Percentiles rank a stretch among this genome's conserved stretches.
These are phyloP conservation scores for Penicillium rolfsii DNA, from an alignment of 2,329 filamentous ascomycete species.

Conservation along the genomic window DNA sequence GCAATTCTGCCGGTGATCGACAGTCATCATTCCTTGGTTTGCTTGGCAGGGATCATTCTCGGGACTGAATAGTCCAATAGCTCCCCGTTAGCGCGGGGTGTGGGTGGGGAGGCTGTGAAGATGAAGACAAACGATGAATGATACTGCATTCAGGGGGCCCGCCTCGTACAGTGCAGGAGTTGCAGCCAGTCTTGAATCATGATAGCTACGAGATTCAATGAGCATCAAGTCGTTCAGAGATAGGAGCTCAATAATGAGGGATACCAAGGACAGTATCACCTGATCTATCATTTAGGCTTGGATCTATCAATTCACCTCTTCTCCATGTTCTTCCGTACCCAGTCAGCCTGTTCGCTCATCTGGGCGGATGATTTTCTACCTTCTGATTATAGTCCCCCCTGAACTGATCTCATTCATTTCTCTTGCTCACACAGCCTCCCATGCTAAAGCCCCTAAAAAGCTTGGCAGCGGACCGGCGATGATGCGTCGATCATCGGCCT, in stretches of 20 bases:
- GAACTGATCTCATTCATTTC: background rate
- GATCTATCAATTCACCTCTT: constrained; percentile 10
- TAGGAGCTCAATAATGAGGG: background rate
- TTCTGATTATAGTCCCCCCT: background rate
- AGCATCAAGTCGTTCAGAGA: background rate
- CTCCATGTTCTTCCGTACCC: background rate
- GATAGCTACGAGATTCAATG: background rate
- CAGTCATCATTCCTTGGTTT: constrained; percentile 7
- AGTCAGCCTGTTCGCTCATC: background rate
- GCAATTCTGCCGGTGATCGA: constrained; percentile 12
- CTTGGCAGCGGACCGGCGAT: constrained; percentile 38
- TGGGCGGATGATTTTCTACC: background rate
- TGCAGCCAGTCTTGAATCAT: background rate
- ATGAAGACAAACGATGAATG: constrained; percentile 9
- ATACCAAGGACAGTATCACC: background rate
- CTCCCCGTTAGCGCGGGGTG: constrained; percentile 5
- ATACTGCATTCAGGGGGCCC: constrained; percentile 10
- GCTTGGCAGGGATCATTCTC: constrained; percentile 19
- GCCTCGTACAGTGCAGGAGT: background rate
- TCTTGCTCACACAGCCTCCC: background rate
- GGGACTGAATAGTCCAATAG: constrained; percentile 17
- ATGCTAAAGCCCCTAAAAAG: constrained; percentile 33
- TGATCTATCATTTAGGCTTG: background rate
- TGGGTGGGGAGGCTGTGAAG: constrained; percentile 23
- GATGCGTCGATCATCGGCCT: constrained; percentile 39